phyloP scores from a whole-genome alignment of 371 early-diverging fungal species.

The Mucor velutinosus region DNA sequence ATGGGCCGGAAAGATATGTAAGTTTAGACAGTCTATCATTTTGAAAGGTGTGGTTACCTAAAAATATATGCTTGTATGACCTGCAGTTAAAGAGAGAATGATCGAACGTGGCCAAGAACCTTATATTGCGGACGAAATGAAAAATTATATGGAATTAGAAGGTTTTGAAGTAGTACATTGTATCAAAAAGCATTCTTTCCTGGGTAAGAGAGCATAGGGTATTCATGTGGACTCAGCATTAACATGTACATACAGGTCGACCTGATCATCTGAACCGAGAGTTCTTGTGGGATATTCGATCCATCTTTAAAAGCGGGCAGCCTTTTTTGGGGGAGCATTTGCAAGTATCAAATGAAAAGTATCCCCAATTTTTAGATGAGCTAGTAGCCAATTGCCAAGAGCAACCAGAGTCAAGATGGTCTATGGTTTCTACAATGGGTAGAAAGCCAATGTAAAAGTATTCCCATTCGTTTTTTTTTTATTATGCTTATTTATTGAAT shows the following conservation, averaged over 20 bases:
- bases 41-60: background rate
- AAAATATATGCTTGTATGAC: background rate
- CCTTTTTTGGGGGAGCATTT: conserved; percentile 21
- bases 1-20: conserved; percentile 37
- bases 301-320: conserved; percentile 21
- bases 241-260: conserved; percentile 5
- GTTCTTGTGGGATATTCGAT: conserved; percentile 23
- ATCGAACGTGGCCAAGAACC: conserved; percentile 52
- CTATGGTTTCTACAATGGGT: conserved; percentile 18
- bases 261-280: conserved; percentile 24
- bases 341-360: conserved; percentile 13
- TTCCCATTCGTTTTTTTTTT: background rate
- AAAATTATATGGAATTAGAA: conserved; percentile 28
- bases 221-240: background rate
- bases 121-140: conserved; percentile 43
- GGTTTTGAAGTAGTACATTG: conserved; percentile 35
- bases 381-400: conserved; percentile 12
- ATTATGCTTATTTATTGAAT: background rate
- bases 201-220: conserved; percentile 2
- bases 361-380: conserved; percentile 20
- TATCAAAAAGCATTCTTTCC: conserved; percentile 15
- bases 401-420: conserved; percentile 20
- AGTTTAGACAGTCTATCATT: conserved; percentile 1
- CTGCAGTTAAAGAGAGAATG: conserved; percentile 35
- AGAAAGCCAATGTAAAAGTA: conserved; percentile 20